These are phyloP conservation scores for Gynochthodes officinalis DNA, from an alignment of 257 asterid species.

Conservation along the genomic window DNA sequence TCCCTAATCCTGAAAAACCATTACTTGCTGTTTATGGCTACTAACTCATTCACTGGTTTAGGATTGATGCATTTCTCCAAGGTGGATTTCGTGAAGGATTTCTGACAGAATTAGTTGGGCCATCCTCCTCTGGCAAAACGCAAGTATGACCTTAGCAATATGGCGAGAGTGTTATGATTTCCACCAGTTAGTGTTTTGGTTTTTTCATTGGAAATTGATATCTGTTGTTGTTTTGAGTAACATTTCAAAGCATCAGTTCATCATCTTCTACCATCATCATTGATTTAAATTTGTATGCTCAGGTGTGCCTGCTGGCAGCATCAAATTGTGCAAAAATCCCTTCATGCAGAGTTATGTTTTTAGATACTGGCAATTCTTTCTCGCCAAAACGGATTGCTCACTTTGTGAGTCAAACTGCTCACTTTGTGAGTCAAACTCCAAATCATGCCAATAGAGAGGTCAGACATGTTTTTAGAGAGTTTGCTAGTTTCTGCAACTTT, in stretches of 20 bases:
- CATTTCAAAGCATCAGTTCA: not conserved
- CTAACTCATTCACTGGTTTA: conserved; percentile 22
- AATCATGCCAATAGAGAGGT: conserved; percentile 43
- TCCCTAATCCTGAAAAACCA: not conserved
- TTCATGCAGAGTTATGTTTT: conserved; percentile 55
- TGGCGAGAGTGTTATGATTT: conserved; percentile 8
- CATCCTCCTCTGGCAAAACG: conserved; percentile 89
- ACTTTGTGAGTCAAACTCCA: conserved; percentile 52
- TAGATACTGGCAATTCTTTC: conserved; percentile 84
- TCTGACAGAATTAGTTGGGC: conserved; percentile 83
- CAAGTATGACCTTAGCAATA: conserved; percentile 44
- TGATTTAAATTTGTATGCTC: conserved; percentile 11
- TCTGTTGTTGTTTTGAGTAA: not conserved
- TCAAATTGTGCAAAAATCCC: conserved; percentile 49
- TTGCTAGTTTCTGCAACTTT: not conserved
- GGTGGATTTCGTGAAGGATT: conserved; percentile 73
- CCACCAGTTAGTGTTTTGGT: not conserved
- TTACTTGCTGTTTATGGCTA: not conserved
- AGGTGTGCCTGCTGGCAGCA: conserved; percentile 80
- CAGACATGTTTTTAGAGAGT: conserved; percentile 1
- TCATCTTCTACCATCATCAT: not conserved
- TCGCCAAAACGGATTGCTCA: conserved; percentile 70
- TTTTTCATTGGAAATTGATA: not conserved
- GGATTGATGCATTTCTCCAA: conserved; percentile 70
- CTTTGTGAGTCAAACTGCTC: conserved; percentile 48